Evolutionary conservation across 2,329 filamentous ascomycete species (phyloP).

Genomic region (Xylariaceae sp.): DNA sequence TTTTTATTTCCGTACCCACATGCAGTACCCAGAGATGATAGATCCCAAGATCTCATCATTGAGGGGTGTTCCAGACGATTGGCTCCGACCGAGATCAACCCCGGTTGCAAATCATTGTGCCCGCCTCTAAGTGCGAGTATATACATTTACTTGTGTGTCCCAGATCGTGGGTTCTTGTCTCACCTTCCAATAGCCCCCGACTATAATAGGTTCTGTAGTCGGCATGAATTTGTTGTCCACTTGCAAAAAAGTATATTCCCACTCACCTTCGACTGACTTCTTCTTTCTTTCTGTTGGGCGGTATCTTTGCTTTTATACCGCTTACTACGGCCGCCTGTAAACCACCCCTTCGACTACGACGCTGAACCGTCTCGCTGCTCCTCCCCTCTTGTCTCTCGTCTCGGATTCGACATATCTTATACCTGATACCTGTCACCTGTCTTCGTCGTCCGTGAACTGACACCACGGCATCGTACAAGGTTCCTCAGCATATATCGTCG

Average conservation of each 20-base stretch:
- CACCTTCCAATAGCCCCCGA: slow-evolving; percentile 19
- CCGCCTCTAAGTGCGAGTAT: slow-evolving; percentile 19
- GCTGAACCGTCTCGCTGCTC: background rate
- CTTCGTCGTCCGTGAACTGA: slow-evolving; percentile 1
- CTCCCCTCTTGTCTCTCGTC: too few relatives aligned
- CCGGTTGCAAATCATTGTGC: slow-evolving; percentile 24
- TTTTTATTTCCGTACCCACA: slow-evolving; percentile 24
- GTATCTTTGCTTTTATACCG: slow-evolving; percentile 19
- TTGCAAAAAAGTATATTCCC: background rate
- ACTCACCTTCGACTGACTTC: slow-evolving; percentile 2
- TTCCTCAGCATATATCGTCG: slow-evolving; percentile 3
- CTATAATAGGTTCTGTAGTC: slow-evolving; percentile 18
- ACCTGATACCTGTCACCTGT: too few relatives aligned
- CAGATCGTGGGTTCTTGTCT: slow-evolving; percentile 15
- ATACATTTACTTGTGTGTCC: slow-evolving; percentile 26
- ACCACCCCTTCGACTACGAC: slow-evolving; percentile 3
- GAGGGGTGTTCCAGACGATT: slow-evolving; percentile 29
- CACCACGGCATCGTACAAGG: slow-evolving; percentile 1
- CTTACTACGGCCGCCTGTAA: slow-evolving; percentile 6
- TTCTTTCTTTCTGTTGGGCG: slow-evolving; percentile 18
- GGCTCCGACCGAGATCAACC: slow-evolving; percentile 30
- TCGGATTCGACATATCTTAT: background rate
- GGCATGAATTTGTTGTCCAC: slow-evolving; percentile 9
- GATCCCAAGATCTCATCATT: slow-evolving; percentile 26
- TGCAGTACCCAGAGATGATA: slow-evolving; percentile 22